Conservation (phyloP, 2,329 filamentous ascomycete species). For the Botrytis porri region DNA sequence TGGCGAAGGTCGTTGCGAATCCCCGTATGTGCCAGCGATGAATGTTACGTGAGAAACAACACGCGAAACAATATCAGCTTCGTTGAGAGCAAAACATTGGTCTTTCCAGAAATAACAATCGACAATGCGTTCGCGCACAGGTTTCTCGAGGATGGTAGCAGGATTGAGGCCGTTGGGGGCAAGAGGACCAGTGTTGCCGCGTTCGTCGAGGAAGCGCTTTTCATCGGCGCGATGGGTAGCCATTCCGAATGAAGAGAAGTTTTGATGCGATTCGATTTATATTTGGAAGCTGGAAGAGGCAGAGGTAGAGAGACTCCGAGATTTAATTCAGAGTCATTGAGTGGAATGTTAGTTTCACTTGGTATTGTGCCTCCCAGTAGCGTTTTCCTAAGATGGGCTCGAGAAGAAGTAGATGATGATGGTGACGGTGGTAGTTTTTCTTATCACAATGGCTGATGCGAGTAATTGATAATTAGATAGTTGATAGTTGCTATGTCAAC, state of each 20-base stretch:
- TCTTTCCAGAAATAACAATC: constrained; percentile 98
- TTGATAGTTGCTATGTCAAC: constrained; percentile 19
- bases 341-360: neutral
- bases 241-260: constrained; percentile 26
- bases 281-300: too few species aligned
- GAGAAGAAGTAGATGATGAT: neutral
- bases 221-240: constrained; percentile 73
- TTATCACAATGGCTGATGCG: neutral
- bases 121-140: constrained; percentile 90
- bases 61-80: constrained; percentile 78
- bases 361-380: neutral
- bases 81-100: constrained; percentile 94
- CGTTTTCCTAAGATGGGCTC: neutral
- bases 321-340: neutral
- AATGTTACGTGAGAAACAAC: constrained; percentile 78
- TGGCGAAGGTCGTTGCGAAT: constrained; percentile 80
- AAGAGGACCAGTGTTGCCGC: constrained; percentile 72
- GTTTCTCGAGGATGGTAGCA: constrained; percentile 92
- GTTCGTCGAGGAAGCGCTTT: constrained; percentile 80
- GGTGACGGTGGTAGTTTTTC: constrained; percentile 1
- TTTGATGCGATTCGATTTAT: neutral
- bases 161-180: constrained; percentile 88
- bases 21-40: constrained; percentile 84
- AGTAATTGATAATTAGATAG: neutral
- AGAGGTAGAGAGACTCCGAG: neutral